These are phyloP conservation scores for Boletales sp. DNA, from an alignment of 768 basidiomycete genomes.

Conservation along the genomic window DNA sequence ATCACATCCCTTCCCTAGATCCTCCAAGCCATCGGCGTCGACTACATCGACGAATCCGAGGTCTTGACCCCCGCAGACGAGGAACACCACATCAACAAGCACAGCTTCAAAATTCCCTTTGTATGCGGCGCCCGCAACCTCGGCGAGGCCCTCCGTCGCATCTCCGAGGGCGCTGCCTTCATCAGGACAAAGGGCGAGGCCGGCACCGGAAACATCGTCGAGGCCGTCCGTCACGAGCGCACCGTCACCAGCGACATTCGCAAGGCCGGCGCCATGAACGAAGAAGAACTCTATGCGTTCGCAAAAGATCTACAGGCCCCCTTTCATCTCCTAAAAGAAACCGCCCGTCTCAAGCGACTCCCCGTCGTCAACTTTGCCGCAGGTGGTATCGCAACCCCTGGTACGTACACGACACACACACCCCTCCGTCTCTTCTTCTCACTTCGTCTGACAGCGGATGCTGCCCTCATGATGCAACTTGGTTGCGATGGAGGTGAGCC, in stretches of 20 bases:
- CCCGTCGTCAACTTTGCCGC: constrained; percentile 98
- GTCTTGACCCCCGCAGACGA: constrained; percentile 97
- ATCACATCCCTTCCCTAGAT: constrained; percentile 49
- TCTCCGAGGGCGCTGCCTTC: constrained; percentile 97
- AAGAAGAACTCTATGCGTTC: constrained; percentile 91
- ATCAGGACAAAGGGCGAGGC: constrained; percentile 97
- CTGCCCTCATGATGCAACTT: constrained; percentile 98
- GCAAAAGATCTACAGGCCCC: constrained; percentile 93
- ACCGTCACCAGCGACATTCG: constrained; percentile 82
- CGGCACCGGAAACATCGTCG: constrained; percentile 86
- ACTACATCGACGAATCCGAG: constrained; percentile 95
- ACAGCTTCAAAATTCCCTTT: constrained; percentile 91
- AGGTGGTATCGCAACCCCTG: constrained; percentile 89
- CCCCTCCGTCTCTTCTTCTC: neutral
- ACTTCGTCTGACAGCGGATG: constrained; percentile 59
- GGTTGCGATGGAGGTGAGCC: constrained; percentile 90
- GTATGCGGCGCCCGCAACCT: constrained; percentile 95
- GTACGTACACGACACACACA: constrained; percentile 37
- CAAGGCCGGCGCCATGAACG: constrained; percentile 81
- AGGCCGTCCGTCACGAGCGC: constrained; percentile 92
- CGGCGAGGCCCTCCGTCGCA: constrained; percentile 93
- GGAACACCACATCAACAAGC: constrained; percentile 95
- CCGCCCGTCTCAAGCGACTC: constrained; percentile 86
- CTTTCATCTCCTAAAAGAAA: constrained; percentile 93
- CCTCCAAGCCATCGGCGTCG: constrained; percentile 88